Evolutionary conservation across 768 basidiomycete genomes (phyloP).

Genomic region (Tremella fuciformis): DNA sequence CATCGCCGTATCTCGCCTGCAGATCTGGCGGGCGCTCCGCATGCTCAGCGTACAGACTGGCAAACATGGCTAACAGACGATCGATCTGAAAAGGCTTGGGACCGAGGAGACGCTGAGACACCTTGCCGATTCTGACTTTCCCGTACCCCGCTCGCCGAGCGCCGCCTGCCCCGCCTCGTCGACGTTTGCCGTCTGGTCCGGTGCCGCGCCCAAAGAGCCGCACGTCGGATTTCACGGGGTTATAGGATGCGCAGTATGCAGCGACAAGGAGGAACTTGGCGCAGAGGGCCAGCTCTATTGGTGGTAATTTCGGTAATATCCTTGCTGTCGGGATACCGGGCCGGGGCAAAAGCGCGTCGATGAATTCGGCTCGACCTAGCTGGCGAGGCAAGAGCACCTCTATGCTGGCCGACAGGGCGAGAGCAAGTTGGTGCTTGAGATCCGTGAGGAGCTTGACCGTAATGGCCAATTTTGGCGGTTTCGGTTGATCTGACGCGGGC

Average conservation of each 20-base stretch:
- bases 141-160: slow-evolving; percentile 55
- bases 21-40: slow-evolving; percentile 60
- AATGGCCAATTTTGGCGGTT: slow-evolving; percentile 28
- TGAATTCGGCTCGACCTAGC: slow-evolving; percentile 33
- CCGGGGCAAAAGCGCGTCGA: slow-evolving; percentile 16
- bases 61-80: slow-evolving; percentile 73
- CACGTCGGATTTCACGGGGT: slow-evolving; percentile 74
- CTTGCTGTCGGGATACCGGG: neutral
- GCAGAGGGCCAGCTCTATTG: slow-evolving; percentile 28
- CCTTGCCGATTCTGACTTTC: slow-evolving; percentile 41
- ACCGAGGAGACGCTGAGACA: slow-evolving; percentile 72
- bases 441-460: slow-evolving; percentile 46
- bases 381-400: slow-evolving; percentile 36
- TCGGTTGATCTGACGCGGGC: neutral
- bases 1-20: slow-evolving; percentile 52
- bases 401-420: slow-evolving; percentile 41
- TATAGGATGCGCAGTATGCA: slow-evolving; percentile 77
- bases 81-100: slow-evolving; percentile 76
- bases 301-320: slow-evolving; percentile 23
- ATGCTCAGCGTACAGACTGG: slow-evolving; percentile 58
- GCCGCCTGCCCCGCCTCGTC: slow-evolving; percentile 32
- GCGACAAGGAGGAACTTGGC: slow-evolving; percentile 73
- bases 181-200: slow-evolving; percentile 58
- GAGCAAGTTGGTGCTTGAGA: slow-evolving; percentile 41
- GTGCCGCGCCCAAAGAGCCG: slow-evolving; percentile 75